Percentiles rank a stretch among this genome's conserved stretches.
Evolutionary conservation across 2,329 filamentous ascomycete genomes (phyloP).

Genomic region (Arthroderma uncinatum): DNA sequence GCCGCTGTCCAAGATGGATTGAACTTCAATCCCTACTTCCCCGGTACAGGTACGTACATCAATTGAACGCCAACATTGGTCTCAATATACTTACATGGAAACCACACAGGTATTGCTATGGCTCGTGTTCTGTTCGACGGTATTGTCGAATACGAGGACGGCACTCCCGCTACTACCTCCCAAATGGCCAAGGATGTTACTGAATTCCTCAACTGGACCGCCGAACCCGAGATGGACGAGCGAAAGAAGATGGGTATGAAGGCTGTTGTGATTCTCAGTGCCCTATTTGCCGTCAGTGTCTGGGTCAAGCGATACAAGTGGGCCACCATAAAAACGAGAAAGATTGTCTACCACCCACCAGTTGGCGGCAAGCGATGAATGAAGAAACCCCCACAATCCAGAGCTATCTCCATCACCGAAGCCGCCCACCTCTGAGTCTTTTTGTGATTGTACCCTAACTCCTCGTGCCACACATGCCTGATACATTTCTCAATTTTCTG

Average conservation of each 20-base stretch:
- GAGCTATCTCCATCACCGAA: not conserved
- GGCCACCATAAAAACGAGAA: conserved; percentile 88
- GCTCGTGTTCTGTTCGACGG: conserved; percentile 96
- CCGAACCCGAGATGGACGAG: conserved; percentile 98
- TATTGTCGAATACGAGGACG: conserved; percentile 95
- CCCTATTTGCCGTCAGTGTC: conserved; percentile 75
- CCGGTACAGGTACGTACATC: conserved; percentile 60
- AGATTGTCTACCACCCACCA: conserved; percentile 79
- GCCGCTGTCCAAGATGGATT: conserved; percentile 74
- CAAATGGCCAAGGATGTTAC: conserved; percentile 99
- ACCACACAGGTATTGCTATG: conserved; percentile 67
- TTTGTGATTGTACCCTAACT: conserved; percentile 4
- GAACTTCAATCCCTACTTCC: conserved; percentile 99
- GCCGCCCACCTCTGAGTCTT: not conserved
- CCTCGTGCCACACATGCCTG: not conserved
- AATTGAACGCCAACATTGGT: not conserved
- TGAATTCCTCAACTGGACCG: conserved; percentile 98
- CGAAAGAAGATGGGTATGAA: conserved; percentile 99
- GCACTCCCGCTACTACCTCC: conserved; percentile 82
- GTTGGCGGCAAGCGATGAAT: conserved; percentile 22
- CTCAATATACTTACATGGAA: not conserved
- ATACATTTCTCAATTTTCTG: conserved; percentile 4
- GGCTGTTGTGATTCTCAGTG: conserved; percentile 68
- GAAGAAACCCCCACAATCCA: not conserved
- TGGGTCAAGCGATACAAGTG: conserved; percentile 99